Base-by-base conservation (phyloP, 441 rosid species). In the Aleurites moluccanus region DNA sequence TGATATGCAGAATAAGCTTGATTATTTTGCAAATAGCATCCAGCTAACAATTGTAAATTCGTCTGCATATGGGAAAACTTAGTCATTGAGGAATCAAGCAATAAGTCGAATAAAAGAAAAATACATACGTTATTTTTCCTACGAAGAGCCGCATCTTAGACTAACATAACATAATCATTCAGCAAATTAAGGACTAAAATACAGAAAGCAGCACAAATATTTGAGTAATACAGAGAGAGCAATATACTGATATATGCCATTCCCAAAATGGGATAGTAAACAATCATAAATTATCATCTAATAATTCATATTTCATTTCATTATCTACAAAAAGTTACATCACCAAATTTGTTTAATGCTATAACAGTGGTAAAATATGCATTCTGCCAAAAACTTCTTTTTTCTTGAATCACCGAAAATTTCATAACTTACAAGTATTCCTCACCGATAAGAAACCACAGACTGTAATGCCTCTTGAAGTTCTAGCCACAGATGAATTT, bases 1-100 rank as follows among this genome's bases (percentile, higher is more conserved):
- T 88, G 88, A 85, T 96, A 93, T 6, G 98, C 97, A 59, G 93
- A 83, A 81, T 92, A 89, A 50, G 99, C 91, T 85, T 92, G 98
- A 84, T 89, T 90, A 82, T 88, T 91, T 84, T 96, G 97, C 83
- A 96, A 81, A 86, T 93, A 93, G 77, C 97, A 89, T 66, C 91
- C 73, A 27, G 98, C 99, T 82, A 96, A 74, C 70, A 93, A 78
- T 83, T 93, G 98, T 85, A 90, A 83, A 86, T 96, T 93, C 67
- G 75, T 80, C 99, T 96, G 86, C 86, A 82, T 15, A 64, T 11
- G 50, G 67, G 75, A 73, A 30, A 82, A 73, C 67, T 30, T 40
- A 70, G 44, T 10, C 2, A 49, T 53, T 15, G 10, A 44, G 20
- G 4, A 67, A 52, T 64, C 67, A 33, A 0, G 10, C 28, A 70